Conservation (phyloP, 306 rosid species). For the Vigna radiata region DNA sequence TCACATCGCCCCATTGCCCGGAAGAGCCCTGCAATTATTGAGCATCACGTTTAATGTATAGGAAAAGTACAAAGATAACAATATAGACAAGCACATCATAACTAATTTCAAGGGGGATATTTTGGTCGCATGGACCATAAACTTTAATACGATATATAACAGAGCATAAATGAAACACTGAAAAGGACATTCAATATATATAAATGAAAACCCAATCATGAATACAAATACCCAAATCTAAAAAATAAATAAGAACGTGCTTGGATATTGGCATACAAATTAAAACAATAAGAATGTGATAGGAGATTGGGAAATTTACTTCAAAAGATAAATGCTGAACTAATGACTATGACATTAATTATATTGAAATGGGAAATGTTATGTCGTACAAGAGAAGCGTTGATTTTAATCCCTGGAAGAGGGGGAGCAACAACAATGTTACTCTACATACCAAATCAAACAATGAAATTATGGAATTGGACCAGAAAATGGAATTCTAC, state of each 20-base stretch:
- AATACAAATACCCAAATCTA: constrained; percentile 25
- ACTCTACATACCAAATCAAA: constrained; percentile 27
- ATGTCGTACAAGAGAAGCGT: constrained; percentile 4
- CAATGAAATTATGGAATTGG: constrained; percentile 1
- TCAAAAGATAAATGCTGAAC: constrained; percentile 12
- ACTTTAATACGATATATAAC: constrained; percentile 29
- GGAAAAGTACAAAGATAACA: constrained; percentile 28
- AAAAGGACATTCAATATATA: background rate
- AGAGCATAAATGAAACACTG: constrained; percentile 16
- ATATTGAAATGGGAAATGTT: constrained; percentile 36
- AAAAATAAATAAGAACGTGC: background rate
- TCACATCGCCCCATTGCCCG: constrained; percentile 85
- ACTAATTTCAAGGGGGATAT: constrained; percentile 9
- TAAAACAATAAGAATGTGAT: background rate
- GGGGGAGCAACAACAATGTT: background rate
- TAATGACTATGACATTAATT: background rate
- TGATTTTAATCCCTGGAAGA: constrained; percentile 17
- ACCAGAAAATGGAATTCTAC: background rate
- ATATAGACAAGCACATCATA: constrained; percentile 19
- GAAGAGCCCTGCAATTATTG: constrained; percentile 69
- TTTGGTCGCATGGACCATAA: background rate
- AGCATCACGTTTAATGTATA: constrained; percentile 39
- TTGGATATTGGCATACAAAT: background rate
- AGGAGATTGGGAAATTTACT: background rate
- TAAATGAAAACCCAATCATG: background rate